These are phyloP conservation scores for Penicillium digitatum DNA, from an alignment of 2,329 filamentous ascomycete species.

Conservation along the genomic window DNA sequence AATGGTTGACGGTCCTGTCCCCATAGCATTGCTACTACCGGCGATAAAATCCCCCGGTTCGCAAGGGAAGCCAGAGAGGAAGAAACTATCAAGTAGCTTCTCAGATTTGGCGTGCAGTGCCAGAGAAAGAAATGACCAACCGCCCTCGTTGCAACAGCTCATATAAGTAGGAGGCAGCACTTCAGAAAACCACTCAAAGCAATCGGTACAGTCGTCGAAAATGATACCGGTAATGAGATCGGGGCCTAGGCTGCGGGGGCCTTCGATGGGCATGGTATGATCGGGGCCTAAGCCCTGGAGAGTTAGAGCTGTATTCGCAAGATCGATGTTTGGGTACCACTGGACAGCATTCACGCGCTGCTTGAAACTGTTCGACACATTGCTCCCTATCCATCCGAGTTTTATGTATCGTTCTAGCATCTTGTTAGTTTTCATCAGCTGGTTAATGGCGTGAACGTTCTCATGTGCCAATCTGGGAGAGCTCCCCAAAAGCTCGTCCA, in stretches of 20 bases:
- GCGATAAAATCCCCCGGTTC: not conserved
- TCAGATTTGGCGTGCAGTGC: not conserved
- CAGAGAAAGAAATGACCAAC: slow-evolving; percentile 16
- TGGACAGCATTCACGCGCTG: not conserved
- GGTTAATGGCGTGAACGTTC: slow-evolving; percentile 1
- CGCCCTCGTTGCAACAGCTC: slow-evolving; percentile 11
- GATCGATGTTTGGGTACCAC: not conserved
- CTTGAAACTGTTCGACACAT: not conserved
- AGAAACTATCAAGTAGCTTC: not conserved
- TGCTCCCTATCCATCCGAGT: not conserved
- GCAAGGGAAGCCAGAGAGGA: not conserved
- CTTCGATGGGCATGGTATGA: not conserved
- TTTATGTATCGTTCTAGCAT: not conserved
- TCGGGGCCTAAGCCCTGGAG: not conserved
- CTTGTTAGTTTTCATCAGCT: not conserved
- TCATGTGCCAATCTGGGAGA: slow-evolving; percentile 5
- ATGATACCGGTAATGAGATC: slow-evolving; percentile 12
- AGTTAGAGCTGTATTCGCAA: not conserved
- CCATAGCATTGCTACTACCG: not conserved
- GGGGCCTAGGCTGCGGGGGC: not conserved
- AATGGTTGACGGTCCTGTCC: not conserved
- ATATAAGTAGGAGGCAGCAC: not conserved
- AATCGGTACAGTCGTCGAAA: slow-evolving; percentile 10
- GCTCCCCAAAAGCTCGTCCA: slow-evolving; percentile 2
- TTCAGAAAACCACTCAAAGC: slow-evolving; percentile 9